Evolutionary conservation across 345 rosid species (phyloP).

Genomic region (Eucalyptus leucophloia): DNA sequence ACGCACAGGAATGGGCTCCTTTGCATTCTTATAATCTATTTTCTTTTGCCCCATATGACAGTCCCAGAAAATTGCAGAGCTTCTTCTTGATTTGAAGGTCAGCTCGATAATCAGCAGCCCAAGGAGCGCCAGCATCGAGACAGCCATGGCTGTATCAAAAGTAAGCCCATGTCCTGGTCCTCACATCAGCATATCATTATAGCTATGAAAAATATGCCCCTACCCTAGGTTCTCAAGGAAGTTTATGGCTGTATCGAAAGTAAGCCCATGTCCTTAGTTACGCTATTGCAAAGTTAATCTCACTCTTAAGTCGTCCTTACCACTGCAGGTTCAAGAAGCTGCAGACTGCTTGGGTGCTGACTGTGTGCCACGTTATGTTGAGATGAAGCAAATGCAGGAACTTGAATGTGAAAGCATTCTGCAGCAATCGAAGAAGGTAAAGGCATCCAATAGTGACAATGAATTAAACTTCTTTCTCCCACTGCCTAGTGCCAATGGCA

Average conservation of each 20-base stretch:
- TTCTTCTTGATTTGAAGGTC: slow-evolving; percentile 75
- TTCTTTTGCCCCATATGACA: slow-evolving; percentile 16
- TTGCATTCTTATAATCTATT: background rate
- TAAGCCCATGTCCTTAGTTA: no score
- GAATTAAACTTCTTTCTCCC: background rate
- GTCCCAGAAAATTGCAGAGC: slow-evolving; percentile 93
- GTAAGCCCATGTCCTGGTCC: slow-evolving; percentile 16
- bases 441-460: background rate
- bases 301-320: background rate
- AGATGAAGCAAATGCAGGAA: slow-evolving; percentile 37
- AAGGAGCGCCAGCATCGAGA: slow-evolving; percentile 36
- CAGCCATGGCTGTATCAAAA: slow-evolving; percentile 46
- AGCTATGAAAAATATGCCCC: background rate
- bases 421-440: slow-evolving; percentile 41
- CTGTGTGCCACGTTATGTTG: slow-evolving; percentile 62
- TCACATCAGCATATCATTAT: background rate
- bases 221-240: background rate
- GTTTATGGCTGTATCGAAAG: no score
- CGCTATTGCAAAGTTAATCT: background rate
- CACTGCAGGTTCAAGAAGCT: slow-evolving; percentile 79
- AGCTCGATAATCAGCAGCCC: slow-evolving; percentile 52
- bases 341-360: slow-evolving; percentile 90
- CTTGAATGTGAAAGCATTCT: slow-evolving; percentile 35
- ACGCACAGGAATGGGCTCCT: background rate
- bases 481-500: background rate